Evolutionary conservation across 169 alveolate species (phyloP).

Genomic region (Eimeria praecox): DNA sequence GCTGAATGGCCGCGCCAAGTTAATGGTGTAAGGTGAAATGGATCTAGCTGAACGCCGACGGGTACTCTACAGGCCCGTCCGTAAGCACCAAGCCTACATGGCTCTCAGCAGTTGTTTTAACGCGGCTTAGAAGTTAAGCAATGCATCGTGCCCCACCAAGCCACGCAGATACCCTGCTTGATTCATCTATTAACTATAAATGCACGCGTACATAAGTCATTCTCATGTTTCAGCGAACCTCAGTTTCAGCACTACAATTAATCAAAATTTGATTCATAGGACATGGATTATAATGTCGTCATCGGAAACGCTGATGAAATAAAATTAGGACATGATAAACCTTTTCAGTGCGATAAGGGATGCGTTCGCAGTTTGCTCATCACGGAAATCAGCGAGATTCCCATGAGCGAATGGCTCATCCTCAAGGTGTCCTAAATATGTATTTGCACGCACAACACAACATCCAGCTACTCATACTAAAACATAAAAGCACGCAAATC

Average conservation of each 20-base stretch:
- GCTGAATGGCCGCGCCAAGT: neutral
- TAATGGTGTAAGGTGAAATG: conserved; percentile 10
- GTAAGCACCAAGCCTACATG: conserved; percentile 21
- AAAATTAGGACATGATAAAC: neutral
- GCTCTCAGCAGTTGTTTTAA: conserved; percentile 68
- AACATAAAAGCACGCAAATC: neutral
- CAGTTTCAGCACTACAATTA: conserved; percentile 32
- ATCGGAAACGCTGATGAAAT: conserved; percentile 2
- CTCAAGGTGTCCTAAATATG: neutral
- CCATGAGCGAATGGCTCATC: conserved; percentile 69
- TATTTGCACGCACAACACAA: neutral
- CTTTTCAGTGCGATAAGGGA: conserved; percentile 64
- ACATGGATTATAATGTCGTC: conserved; percentile 48
- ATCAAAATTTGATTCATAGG: conserved; percentile 32
- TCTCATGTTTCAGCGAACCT: neutral
- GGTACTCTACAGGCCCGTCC: neutral
- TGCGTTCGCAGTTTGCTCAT: conserved; percentile 70
- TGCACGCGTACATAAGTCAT: neutral
- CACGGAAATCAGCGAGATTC: conserved; percentile 74
- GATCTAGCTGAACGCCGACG: conserved; percentile 8
- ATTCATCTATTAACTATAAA: neutral
- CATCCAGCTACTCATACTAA: neutral
- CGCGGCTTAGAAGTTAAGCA: neutral
- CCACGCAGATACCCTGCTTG: conserved; percentile 72
- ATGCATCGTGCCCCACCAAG: neutral